Percentiles rank a stretch among this genome's conserved stretches.
Conservation (phyloP, 352 stramenopile species). For the Globisporangium spinosum region DNA sequence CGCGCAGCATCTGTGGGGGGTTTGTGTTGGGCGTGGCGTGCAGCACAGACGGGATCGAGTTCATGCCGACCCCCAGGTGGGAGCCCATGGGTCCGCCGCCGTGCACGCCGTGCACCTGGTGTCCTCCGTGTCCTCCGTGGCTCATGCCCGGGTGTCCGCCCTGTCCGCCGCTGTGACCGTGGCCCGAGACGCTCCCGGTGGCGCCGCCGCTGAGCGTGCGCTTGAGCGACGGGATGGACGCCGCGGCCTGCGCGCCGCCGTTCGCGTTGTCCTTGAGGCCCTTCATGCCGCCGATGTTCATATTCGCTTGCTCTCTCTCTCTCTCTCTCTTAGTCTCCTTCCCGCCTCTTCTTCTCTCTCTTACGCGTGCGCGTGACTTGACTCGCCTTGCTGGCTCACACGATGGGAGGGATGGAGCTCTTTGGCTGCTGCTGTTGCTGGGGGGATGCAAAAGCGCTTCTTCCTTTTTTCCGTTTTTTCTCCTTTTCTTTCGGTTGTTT, state of each 20-base stretch:
- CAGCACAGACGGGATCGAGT: constrained; percentile 76
- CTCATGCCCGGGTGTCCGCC: constrained; percentile 18
- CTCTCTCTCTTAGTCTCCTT: neutral
- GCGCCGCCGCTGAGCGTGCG: constrained; percentile 76
- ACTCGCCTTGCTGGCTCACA: neutral
- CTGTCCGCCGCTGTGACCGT: constrained; percentile 17
- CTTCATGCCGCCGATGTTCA: constrained; percentile 78
- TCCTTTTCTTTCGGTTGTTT: neutral
- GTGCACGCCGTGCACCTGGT: constrained; percentile 1
- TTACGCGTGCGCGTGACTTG: neutral
- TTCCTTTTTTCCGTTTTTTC: constrained; percentile 10
- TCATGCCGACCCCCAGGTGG: constrained; percentile 63
- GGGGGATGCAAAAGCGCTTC: constrained; percentile 10
- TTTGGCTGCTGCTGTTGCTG: neutral
- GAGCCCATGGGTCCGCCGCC: constrained; percentile 10
- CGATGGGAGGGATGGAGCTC: neutral
- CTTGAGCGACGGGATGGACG: constrained; percentile 83
- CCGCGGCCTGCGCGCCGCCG: constrained; percentile 34
- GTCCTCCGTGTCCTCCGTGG: constrained; percentile 23
- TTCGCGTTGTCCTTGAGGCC: constrained; percentile 57
- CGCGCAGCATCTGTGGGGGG: constrained; percentile 80
- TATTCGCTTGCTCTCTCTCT: constrained; percentile 20
- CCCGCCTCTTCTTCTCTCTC: neutral
- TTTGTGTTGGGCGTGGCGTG: constrained; percentile 65
- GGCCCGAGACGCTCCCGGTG: constrained; percentile 21